Conservation (phyloP, 192 early-diverging fungal genomes). For the Coemansia reversa region DNA sequence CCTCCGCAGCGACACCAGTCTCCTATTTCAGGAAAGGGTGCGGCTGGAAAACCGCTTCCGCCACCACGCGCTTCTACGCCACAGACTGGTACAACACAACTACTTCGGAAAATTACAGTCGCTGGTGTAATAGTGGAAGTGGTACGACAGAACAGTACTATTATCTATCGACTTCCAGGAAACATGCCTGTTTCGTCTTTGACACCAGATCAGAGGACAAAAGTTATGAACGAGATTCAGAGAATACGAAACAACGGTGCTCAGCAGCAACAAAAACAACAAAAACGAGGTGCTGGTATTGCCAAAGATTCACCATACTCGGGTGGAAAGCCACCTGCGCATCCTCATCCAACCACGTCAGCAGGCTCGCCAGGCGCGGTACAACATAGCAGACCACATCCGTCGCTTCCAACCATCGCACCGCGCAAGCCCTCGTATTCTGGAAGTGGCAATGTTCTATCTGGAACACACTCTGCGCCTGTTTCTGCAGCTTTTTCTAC, state of each 20-base stretch:
- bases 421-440: conserved; percentile 14
- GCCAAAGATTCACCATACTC: neutral
- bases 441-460: neutral
- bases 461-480: conserved; percentile 16
- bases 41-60: neutral
- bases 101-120: conserved; percentile 37
- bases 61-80: neutral
- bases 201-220: conserved; percentile 42
- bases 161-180: conserved; percentile 49
- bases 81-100: conserved; percentile 17
- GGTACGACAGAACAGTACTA: conserved; percentile 42
- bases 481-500: conserved; percentile 4
- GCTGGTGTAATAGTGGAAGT: conserved; percentile 51
- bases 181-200: conserved; percentile 53
- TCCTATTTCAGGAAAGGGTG: neutral
- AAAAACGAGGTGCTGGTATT: neutral
- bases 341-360: neutral
- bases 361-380: neutral
- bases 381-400: conserved; percentile 19
- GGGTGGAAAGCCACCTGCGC: neutral
- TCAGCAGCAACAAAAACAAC: neutral
- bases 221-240: conserved; percentile 54
- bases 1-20: neutral
- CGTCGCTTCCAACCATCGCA: conserved; percentile 23
- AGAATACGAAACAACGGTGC: conserved; percentile 25